Evolutionary conservation across 192 early-diverging fungal genomes (phyloP), one percentile per base, ranked within the genome.

Genomic region (Phlyctochytrium planicorne): DNA sequence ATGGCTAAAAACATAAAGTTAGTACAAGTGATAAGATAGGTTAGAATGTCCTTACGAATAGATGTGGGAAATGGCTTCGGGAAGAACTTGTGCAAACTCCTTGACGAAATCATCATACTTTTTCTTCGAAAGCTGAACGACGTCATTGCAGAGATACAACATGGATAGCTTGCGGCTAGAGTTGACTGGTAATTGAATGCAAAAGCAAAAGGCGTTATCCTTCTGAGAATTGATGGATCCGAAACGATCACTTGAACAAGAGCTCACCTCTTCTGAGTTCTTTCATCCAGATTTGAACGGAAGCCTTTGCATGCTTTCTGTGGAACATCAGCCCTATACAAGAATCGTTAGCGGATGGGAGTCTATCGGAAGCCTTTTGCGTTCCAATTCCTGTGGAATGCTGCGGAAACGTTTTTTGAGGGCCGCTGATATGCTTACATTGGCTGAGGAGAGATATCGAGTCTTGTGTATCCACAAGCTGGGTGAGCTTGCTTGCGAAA

Each of bases 131-230:
- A 68, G 69, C 67, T 81, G 80, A 2, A 81, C 69, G 31, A 81
- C 75, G 61, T 81, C 80, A 62, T 81, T 81, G 34, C 66, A 72
- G 17, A 81, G 71, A 57, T 81, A 71, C 35, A 81, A 34, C 53
- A 76, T 73, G 24, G 63, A 34, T 2, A 81, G 74, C 53, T 72
- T 69, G 30, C 63, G 57, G 24, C n/a, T n/a, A n/a, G n/a, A n/a
- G n/a, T n/a, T n/a, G n/a, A n/a, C 30, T 66, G 61, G 2, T 59
- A n/a, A n/a, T n/a, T n/a, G n/a, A n/a, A n/a, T n/a, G n/a, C n/a
- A n/a, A n/a, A n/a, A n/a, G n/a, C n/a, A n/a, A n/a, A n/a, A n/a
- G n/a, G n/a, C n/a, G n/a, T n/a, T n/a, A n/a, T n/a, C n/a, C n/a
- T n/a, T n/a, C n/a, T n/a, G n/a, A n/a, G n/a, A n/a, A n/a, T n/a